Base-by-base conservation (phyloP, 768 basidiomycete species). In the Leccinum broughii region DNA sequence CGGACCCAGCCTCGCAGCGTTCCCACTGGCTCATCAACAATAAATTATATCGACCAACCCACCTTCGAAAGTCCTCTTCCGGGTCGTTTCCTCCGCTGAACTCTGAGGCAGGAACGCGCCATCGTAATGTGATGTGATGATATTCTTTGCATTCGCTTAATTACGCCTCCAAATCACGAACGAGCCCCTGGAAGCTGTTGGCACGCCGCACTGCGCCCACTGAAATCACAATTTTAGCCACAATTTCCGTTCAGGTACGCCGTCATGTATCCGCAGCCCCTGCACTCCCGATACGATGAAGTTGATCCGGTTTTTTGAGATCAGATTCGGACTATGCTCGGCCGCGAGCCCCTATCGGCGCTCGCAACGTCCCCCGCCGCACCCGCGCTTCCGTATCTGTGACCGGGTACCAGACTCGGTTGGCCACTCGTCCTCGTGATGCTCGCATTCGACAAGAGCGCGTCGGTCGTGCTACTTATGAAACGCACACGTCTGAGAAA, bases 381-480 rank as follows among this genome's bases (percentile, higher is more conserved):
- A n/a, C 60, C 63, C n/a, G 55, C 66, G 35, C 4, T 41, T 71
- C 67, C 13, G 72, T 66, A 10, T 64, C 66, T 8, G 67, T 60
- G 28, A 54, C 60, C 6, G 67, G 64, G 9, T 9, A 75, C 66
- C 3, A 46, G 54, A 0, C 66, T 70, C 54, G 17, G 17, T 14
- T 68, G 68, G 6, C 44, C 60, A 50, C 72, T 73, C 13, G n/a
- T 55, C 7, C 55, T 62, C 4, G 57, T 56, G 50, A 72, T 53
- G 6, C 53, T 56, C 28, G 77, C 77, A 28, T 80, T 74, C 54
- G 79, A 34, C 13, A 65, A 71, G 32, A 64, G 71, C 17, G 55
- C 77, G 61, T 77, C 77, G 51, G 82, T 79, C 49, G 79, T 82
- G 34, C 78, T 81, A 64, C 81, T 82, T 20, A 37, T 46, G 62